These are phyloP conservation scores for Coelastrella sp. DNA, from an alignment of 139 green algal species.

Conservation along the genomic window DNA sequence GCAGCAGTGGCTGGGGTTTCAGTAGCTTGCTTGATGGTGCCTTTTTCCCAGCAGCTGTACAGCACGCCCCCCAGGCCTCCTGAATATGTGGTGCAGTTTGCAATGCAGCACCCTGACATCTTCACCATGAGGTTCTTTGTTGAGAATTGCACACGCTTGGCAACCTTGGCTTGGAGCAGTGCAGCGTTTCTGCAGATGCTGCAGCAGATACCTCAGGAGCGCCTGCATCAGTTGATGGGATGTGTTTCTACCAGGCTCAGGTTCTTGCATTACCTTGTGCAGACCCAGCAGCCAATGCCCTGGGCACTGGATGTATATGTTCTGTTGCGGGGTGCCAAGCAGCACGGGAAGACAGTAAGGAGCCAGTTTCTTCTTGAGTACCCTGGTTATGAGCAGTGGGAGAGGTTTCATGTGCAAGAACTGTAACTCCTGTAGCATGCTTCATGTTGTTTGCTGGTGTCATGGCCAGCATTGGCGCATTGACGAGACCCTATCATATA, in stretches of 20 bases:
- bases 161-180: not conserved
- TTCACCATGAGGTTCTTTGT: not conserved
- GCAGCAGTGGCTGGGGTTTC: not conserved
- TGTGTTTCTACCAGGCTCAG: not conserved
- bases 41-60: not conserved
- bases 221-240: not conserved
- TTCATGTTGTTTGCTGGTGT: no score
- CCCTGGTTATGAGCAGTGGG: constrained; percentile 28
- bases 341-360: not conserved
- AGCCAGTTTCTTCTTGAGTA: not conserved
- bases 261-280: constrained; percentile 27
- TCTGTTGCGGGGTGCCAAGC: not conserved
- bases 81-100: constrained; percentile 1
- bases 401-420: not conserved
- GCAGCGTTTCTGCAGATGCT: not conserved
- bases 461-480: no score
- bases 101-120: not conserved
- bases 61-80: constrained; percentile 9
- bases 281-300: constrained; percentile 8
- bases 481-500: no score
- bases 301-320: constrained; percentile 5
- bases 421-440: not conserved
- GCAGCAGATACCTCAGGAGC: not conserved
- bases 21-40: constrained; percentile 13
- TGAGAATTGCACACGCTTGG: not conserved